Conservation (phyloP, 176 grass and related monocot species). For the Carex parvula region DNA sequence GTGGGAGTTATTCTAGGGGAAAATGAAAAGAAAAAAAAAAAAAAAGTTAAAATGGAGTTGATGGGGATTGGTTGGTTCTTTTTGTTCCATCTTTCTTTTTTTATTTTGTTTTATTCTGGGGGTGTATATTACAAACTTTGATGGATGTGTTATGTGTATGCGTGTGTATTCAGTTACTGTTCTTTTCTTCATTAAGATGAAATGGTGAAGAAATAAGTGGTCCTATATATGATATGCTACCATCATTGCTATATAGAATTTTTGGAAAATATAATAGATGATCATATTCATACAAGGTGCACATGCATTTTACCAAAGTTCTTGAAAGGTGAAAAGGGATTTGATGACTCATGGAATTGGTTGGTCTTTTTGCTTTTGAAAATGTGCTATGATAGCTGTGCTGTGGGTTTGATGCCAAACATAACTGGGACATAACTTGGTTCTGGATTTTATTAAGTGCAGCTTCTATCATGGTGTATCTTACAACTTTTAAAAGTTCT, state of each 20-base stretch:
- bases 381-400: constrained; percentile 24
- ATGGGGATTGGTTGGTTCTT: constrained; percentile 26
- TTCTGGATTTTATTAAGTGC: neutral
- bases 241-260: constrained; percentile 24
- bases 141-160: constrained; percentile 34
- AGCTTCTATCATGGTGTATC: neutral
- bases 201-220: constrained; percentile 61
- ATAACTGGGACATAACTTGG: constrained; percentile 9
- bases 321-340: constrained; percentile 8
- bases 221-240: constrained; percentile 33
- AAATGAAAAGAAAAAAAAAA: constrained; percentile 18
- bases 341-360: constrained; percentile 11
- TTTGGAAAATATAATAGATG: constrained; percentile 24
- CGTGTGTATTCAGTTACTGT: constrained; percentile 31
- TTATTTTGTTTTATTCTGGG: constrained; percentile 30
- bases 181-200: constrained; percentile 33
- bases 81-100: constrained; percentile 33
- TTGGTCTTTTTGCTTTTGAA: constrained; percentile 22
- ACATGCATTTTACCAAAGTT: constrained; percentile 22
- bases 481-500: neutral
- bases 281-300: constrained; percentile 12
- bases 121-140: constrained; percentile 58
- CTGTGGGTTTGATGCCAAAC: constrained; percentile 23
- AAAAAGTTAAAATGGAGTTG: constrained; percentile 27
- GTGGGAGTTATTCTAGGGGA: constrained; percentile 84